Percentiles rank a stretch among this genome's conserved stretches.
phyloP scores from a whole-genome alignment of 2,329 filamentous ascomycete genomes.

The Bipolaris bicolor region DNA sequence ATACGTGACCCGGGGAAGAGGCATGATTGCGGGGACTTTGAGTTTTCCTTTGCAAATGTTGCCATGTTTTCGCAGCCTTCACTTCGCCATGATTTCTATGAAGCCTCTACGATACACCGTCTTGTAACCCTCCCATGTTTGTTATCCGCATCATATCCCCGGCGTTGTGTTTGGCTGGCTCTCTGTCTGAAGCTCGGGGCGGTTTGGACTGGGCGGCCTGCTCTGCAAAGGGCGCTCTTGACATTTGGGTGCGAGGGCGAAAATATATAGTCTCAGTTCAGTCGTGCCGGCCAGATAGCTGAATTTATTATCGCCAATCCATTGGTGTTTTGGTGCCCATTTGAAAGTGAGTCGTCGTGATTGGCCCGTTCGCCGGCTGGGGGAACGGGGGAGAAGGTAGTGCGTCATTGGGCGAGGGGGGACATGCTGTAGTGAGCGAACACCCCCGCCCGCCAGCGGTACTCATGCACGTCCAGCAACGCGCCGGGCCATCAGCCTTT shows the following conservation, averaged over 20 bases:
- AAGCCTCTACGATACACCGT: conserved; percentile 52
- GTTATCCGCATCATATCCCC: conserved; percentile 51
- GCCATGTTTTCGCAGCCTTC: conserved; percentile 28
- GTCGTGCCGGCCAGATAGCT: conserved; percentile 32
- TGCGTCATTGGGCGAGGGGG: conserved; percentile 22
- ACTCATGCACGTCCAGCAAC: conserved; percentile 9
- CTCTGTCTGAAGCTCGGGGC: conserved; percentile 29
- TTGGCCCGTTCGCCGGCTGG: conserved; percentile 3
- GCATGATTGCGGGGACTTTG: conserved; percentile 22
- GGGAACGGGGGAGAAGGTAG: background rate
- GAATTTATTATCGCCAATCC: conserved; percentile 31
- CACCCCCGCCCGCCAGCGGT: conserved; percentile 6
- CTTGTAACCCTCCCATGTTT: conserved; percentile 47
- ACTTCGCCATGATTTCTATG: conserved; percentile 45
- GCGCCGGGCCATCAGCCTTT: conserved; percentile 18
- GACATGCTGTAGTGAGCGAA: conserved; percentile 4
- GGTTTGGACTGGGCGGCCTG: conserved; percentile 32
- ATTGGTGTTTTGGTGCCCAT: conserved; percentile 23
- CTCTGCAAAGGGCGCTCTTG: conserved; percentile 19
- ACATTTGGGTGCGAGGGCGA: conserved; percentile 21
- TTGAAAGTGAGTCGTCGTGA: background rate
- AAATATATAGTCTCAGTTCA: conserved; percentile 19
- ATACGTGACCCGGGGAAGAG: conserved; percentile 35
- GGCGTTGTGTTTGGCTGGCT: conserved; percentile 45
- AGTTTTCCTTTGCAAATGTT: conserved; percentile 33